Percentiles rank a stretch among this genome's conserved stretches.
Conservation (phyloP, 106 monocot genomes). For the Dendrobium officinale region DNA sequence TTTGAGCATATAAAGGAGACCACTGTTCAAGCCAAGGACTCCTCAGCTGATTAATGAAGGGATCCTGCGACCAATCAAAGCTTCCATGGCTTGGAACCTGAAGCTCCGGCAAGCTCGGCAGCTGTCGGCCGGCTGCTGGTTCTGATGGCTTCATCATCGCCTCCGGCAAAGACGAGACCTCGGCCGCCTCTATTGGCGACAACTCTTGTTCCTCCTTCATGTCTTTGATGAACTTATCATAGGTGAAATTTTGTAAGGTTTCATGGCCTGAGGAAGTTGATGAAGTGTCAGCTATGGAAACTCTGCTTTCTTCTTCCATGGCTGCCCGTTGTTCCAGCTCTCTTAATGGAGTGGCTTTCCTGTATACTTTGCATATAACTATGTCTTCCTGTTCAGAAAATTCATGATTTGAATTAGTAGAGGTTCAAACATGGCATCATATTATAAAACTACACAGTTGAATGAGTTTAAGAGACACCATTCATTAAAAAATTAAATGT, state of each 20-base stretch:
- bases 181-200: neutral
- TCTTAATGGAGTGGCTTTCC: slow-evolving; percentile 63
- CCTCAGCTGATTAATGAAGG: slow-evolving; percentile 39
- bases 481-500: too few species aligned
- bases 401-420: neutral
- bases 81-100: slow-evolving; percentile 28
- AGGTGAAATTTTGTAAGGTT: slow-evolving; percentile 3
- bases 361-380: slow-evolving; percentile 71
- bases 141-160: neutral
- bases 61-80: slow-evolving; percentile 48
- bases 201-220: neutral
- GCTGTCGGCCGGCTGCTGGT: neutral
- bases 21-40: slow-evolving; percentile 63
- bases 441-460: too few species aligned
- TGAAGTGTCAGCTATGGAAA: neutral
- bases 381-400: slow-evolving; percentile 43
- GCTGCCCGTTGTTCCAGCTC: slow-evolving; percentile 73
- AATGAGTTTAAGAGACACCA: too few species aligned
- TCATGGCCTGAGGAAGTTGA: slow-evolving; percentile 22
- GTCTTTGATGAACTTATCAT: neutral
- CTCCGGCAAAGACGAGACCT: neutral
- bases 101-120: slow-evolving; percentile 16
- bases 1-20: slow-evolving; percentile 44
- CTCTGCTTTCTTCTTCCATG: slow-evolving; percentile 26
- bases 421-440: too few species aligned